Evolutionary conservation across 768 basidiomycete genomes (phyloP), one percentile per base, ranked within the genome.

Genomic region (Pleurotus giganteus): DNA sequence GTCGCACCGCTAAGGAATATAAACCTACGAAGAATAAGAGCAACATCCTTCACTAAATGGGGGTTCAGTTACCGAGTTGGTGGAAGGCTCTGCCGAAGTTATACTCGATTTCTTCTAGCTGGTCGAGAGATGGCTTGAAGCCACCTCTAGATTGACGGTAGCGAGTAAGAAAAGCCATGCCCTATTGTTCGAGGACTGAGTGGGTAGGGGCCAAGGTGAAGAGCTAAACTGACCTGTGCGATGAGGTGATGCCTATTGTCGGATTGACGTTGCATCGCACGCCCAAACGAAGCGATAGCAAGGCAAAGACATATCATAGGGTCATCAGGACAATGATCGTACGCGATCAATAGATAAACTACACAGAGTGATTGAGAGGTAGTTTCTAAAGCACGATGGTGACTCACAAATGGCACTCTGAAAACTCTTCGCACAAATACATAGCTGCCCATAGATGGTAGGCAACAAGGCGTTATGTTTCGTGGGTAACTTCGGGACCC

Each of bases 41-140:
- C 24, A 34, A 17, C 45, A 55, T 28, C 17, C 17, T 36, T 21
- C 6, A 29, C 13, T 12, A 34, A 50, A 21, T 47, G 27, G 12
- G 37, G 17, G 11, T 36, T 1, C 11, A 62, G 80, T 53, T 57
- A 93, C 94, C 91, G n/a, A 97, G 75, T 56, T 94, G 90, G 65
- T 98, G 96, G 66, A 97, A 98, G 1, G 85, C 83, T 43, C 96
- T 78, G 0, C 88, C 96, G 64, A 95, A 91, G 68, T 99, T 99
- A 67, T 82, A 98, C 55, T 99, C 92, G 3, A 96, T 86, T 68
- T 98, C 95, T 26, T 84, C 80, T 21, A 79, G 60, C 2, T 73
- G 75, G 2, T 74, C 67, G 2, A 28, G 12, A 21, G 49, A 19
- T 9, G 34, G 11, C n/a, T 69, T 66, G 45, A 73, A 72, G 1